phyloP scores from a whole-genome alignment of 179 eudicot genomes.

The Corrigiola litoralis region DNA sequence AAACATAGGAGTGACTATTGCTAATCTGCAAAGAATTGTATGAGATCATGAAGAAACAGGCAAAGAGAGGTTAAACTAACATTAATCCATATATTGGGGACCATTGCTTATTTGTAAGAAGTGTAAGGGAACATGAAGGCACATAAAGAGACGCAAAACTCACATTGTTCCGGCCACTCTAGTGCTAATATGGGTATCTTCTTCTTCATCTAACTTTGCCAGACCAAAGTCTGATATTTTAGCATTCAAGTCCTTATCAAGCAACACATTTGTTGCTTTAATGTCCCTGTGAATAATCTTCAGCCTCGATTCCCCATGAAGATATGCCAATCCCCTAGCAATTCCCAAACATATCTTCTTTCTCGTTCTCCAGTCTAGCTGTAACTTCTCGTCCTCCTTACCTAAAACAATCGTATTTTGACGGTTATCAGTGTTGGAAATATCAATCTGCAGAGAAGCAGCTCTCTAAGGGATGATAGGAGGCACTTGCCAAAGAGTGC shows the following conservation, averaged over 20 bases:
- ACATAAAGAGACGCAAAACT: too few species aligned
- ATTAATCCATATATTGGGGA: too few species aligned
- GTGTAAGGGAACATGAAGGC: too few species aligned
- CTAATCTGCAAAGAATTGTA: too few species aligned
- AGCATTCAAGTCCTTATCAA: constrained; percentile 66
- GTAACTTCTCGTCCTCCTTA: constrained; percentile 33
- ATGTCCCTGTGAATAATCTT: constrained; percentile 82
- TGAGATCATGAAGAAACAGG: too few species aligned
- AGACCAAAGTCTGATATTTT: constrained; percentile 84
- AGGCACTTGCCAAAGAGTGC: constrained; percentile 59
- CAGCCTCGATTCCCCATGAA: constrained; percentile 78
- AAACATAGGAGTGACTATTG: too few species aligned
- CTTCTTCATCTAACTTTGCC: constrained; percentile 78
- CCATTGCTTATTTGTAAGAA: too few species aligned
- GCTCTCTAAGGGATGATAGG: not conserved
- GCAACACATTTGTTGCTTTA: constrained; percentile 69
- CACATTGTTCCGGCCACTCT: constrained; percentile 78
- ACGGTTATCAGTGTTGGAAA: too few species aligned
- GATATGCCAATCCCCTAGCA: constrained; percentile 72
- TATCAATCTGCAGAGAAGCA: not conserved
- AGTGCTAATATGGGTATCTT: constrained; percentile 76
- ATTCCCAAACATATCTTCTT: constrained; percentile 64
- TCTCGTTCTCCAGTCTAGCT: constrained; percentile 67
- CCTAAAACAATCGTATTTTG: constrained; percentile 26
- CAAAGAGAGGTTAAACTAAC: too few species aligned